Base-by-base conservation (phyloP, 75 land plant genomes). In the Pseudotsuga menziesii region DNA sequence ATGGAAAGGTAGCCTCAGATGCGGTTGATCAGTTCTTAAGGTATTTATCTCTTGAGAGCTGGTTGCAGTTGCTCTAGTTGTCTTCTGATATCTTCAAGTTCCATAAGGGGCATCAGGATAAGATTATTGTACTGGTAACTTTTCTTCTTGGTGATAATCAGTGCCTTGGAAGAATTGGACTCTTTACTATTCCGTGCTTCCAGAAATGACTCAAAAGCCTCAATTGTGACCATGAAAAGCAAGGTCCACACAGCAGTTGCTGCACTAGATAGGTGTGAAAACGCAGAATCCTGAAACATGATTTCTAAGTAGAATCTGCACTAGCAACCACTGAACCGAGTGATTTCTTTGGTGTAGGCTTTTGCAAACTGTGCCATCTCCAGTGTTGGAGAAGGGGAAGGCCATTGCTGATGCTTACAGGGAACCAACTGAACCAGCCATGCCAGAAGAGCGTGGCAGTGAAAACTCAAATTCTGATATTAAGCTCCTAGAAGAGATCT, bases 161-260 rank as follows among this genome's bases (percentile, higher is more conserved):
- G 99, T 44, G 95, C 99, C 74, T 84, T 97, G 90, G 99, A 97
- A 82, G 99, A 97, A 58, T 89, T 97, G 56, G 99, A 97, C 82
- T 89, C 91, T 2, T 78, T 91, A 54, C 82, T 97, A 48, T 73
- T 97, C 58, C 89, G 76, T 78, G 98, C 98, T 56, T 87, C 94
- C 74, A 92, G 99, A 76, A 88, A 88, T 56, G 86, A 95, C 61
- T 76, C 80, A n/a, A 78, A 75, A 17, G 88, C 91, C 16, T 82
- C 99, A 64, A 76, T 90, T 13, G 76, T 84, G 39, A 74, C 89
- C 39, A 97, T 94, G 98, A 91, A 88, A 83, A 58, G 63, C 35
- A 89, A 93, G 57, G 78, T 92, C 62, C 77, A 69, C 0, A 76
- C 76, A 61, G 93, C 96, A 32, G 66, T 92, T 57, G 69, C 58